phyloP scores from a whole-genome alignment of 768 basidiomycete species.

The Tricholoma saponaceum region DNA sequence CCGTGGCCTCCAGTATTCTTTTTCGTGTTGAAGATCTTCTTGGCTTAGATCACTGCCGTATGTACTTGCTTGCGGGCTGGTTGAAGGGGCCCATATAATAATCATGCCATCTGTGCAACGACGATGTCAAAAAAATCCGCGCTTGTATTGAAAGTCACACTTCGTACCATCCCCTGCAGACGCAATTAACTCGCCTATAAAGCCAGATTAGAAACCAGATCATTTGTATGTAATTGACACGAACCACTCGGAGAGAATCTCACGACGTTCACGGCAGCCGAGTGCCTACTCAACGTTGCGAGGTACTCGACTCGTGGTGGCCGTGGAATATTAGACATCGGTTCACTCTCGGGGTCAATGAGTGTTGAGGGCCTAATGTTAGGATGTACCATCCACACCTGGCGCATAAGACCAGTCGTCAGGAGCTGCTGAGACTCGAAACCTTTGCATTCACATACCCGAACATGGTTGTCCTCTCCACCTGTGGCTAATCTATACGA shows the following conservation, averaged over 20 bases:
- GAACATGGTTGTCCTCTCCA: constrained; percentile 95
- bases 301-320: constrained; percentile 93
- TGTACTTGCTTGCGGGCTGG: constrained; percentile 60
- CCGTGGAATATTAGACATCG: constrained; percentile 28
- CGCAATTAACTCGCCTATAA: constrained; percentile 81
- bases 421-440: constrained; percentile 7
- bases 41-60: constrained; percentile 81
- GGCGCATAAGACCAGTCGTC: constrained; percentile 1
- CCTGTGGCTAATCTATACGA: constrained; percentile 91
- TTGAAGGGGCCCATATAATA: constrained; percentile 89
- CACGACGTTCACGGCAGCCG: constrained; percentile 94
- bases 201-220: constrained; percentile 2
- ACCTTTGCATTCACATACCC: constrained; percentile 55
- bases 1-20: constrained; percentile 92
- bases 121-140: constrained; percentile 12
- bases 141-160: constrained; percentile 21
- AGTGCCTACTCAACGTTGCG: constrained; percentile 89
- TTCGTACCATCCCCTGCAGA: constrained; percentile 91
- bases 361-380: constrained; percentile 73
- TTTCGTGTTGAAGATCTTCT: constrained; percentile 85
- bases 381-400: constrained; percentile 96
- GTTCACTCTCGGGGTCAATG: constrained; percentile 31
- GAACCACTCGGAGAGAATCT: constrained; percentile 92
- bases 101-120: constrained; percentile 83
- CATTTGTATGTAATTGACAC: constrained; percentile 15